These are phyloP conservation scores for Ogataea allantospora DNA, from an alignment of 805 yeast species.

Conservation along the genomic window DNA sequence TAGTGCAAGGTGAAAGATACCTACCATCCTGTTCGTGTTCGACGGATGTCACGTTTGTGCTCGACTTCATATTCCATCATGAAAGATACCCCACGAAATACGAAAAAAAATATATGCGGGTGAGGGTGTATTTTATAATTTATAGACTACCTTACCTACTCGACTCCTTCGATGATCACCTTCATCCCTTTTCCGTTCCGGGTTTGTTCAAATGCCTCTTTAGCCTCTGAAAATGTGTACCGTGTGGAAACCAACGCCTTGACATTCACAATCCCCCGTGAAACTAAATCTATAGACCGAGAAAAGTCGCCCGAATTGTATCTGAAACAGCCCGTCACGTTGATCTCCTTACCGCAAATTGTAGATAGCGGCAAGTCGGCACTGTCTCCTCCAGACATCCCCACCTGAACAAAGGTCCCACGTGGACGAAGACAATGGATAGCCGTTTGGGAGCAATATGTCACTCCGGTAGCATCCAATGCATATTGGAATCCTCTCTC, in stretches of 20 bases:
- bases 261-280: slow-evolving; percentile 11
- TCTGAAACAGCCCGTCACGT: slow-evolving; percentile 11
- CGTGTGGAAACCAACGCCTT: slow-evolving; percentile 7
- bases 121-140: too few relatives aligned
- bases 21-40: slow-evolving; percentile 15
- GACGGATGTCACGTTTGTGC: not conserved
- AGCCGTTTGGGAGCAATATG: slow-evolving; percentile 16
- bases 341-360: slow-evolving; percentile 12
- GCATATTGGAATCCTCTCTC: slow-evolving; percentile 12
- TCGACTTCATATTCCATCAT: too few relatives aligned
- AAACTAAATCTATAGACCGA: slow-evolving; percentile 10
- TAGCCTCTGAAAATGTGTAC: slow-evolving; percentile 9
- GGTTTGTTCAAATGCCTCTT: slow-evolving; percentile 12
- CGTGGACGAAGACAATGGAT: slow-evolving; percentile 23
- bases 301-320: slow-evolving; percentile 12
- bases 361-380: slow-evolving; percentile 13
- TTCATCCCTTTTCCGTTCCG: slow-evolving; percentile 13
- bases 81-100: too few relatives aligned
- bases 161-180: slow-evolving; percentile 10
- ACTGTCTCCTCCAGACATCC: slow-evolving; percentile 21
- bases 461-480: slow-evolving; percentile 16
- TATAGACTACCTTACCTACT: too few relatives aligned
- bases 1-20: not conserved
- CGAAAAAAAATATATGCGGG: too few relatives aligned
- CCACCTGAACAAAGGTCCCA: slow-evolving; percentile 27